Evolutionary conservation across 768 basidiomycete species (phyloP).

Genomic region (Amanita muscaria): DNA sequence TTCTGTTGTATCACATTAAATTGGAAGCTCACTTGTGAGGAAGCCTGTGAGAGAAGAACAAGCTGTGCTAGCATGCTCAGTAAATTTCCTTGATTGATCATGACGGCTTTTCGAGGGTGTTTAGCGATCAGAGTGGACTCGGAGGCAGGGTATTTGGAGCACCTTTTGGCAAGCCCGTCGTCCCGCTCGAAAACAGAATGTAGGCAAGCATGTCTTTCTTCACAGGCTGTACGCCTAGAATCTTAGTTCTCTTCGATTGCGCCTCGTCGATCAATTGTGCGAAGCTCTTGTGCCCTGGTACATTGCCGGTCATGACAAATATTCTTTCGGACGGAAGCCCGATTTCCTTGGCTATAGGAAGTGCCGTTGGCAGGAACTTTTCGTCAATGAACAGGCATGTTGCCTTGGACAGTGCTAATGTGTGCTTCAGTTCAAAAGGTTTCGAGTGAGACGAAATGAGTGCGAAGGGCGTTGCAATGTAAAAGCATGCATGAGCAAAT

Average conservation of each 20-base stretch:
- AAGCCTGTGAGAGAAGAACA: slow-evolving; percentile 21
- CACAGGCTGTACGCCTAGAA: slow-evolving; percentile 36
- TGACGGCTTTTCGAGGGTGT: slow-evolving; percentile 13
- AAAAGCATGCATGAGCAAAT: slow-evolving; percentile 24
- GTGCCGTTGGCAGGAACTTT: slow-evolving; percentile 19
- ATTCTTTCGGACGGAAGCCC: slow-evolving; percentile 35
- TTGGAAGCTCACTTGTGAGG: slow-evolving; percentile 18
- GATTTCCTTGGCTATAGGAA: slow-evolving; percentile 26
- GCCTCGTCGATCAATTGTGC: slow-evolving; percentile 34
- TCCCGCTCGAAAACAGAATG: slow-evolving; percentile 70
- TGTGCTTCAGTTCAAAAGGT: slow-evolving; percentile 29
- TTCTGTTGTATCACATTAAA: too few relatives aligned
- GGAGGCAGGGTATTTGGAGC: neutral
- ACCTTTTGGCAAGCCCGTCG: slow-evolving; percentile 70
- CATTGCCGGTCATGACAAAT: slow-evolving; percentile 37
- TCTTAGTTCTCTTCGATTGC: slow-evolving; percentile 27
- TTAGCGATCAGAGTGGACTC: neutral
- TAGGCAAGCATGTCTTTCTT: slow-evolving; percentile 53
- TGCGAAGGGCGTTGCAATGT: slow-evolving; percentile 24
- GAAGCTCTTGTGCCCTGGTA: slow-evolving; percentile 33
- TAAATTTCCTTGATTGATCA: slow-evolving; percentile 64
- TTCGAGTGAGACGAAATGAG: slow-evolving; percentile 30
- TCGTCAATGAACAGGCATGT: slow-evolving; percentile 28
- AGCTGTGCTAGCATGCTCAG: slow-evolving; percentile 34
- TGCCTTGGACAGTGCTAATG: slow-evolving; percentile 23